Evolutionary conservation across 116 monocot genomes (phyloP).

Genomic region (Dioscorea cayenensis): DNA sequence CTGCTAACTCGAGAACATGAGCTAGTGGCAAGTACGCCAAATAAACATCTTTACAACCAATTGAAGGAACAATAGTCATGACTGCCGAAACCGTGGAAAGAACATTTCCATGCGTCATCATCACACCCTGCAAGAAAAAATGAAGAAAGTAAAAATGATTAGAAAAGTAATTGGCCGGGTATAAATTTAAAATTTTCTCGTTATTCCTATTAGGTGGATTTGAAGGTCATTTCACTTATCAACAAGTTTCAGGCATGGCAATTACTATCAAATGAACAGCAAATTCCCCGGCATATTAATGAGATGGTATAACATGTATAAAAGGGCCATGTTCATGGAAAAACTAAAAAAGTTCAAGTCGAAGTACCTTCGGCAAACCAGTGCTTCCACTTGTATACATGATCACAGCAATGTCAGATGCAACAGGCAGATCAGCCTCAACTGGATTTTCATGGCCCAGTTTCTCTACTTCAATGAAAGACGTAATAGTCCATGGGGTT

Average conservation of each 20-base stretch:
- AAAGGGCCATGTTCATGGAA: not conserved
- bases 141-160: not conserved
- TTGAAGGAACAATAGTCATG: slow-evolving; percentile 79
- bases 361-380: slow-evolving; percentile 81
- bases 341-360: too few relatives aligned
- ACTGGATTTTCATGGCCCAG: slow-evolving; percentile 60
- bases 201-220: too few relatives aligned
- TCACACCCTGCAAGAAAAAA: slow-evolving; percentile 60
- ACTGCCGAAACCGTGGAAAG: slow-evolving; percentile 77
- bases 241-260: not conserved
- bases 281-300: too few relatives aligned
- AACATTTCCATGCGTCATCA: slow-evolving; percentile 93
- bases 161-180: not conserved
- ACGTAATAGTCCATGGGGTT: slow-evolving; percentile 44
- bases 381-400: slow-evolving; percentile 99
- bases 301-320: not conserved
- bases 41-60: slow-evolving; percentile 76
- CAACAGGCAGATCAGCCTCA: slow-evolving; percentile 56
- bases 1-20: slow-evolving; percentile 95
- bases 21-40: slow-evolving; percentile 91
- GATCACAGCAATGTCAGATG: slow-evolving; percentile 88
- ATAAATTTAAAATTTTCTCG: not conserved
- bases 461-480: slow-evolving; percentile 72
- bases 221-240: too few relatives aligned
- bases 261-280: not conserved